phyloP scores from a whole-genome alignment of 495 filamentous ascomycete genomes.

The Cenococcum geophilum region DNA sequence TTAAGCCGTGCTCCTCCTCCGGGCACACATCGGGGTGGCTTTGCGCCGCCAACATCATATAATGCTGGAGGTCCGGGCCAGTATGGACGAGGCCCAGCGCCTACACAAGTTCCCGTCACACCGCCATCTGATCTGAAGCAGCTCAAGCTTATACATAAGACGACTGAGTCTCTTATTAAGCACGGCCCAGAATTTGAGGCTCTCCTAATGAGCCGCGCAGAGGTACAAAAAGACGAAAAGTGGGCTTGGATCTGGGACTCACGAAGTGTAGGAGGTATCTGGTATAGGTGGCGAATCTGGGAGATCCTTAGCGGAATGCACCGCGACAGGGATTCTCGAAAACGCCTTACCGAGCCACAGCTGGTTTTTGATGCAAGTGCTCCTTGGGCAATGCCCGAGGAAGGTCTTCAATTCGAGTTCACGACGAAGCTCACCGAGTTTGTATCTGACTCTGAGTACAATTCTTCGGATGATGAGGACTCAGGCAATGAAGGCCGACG shows the following conservation, averaged over 20 bases:
- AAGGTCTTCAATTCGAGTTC: conserved; percentile 64
- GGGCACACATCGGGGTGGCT: conserved; percentile 52
- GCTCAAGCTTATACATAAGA: conserved; percentile 80
- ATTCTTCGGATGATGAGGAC: conserved; percentile 82
- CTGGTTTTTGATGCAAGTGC: conserved; percentile 63
- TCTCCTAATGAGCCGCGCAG: conserved; percentile 75
- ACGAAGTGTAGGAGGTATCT: conserved; percentile 61
- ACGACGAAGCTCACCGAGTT: conserved; percentile 67
- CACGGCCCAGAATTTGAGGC: conserved; percentile 89
- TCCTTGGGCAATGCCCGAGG: conserved; percentile 64
- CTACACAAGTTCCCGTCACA: conserved; percentile 65
- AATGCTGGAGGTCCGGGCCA: conserved; percentile 34
- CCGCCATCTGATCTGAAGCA: conserved; percentile 73
- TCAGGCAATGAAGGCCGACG: conserved; percentile 67
- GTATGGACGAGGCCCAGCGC: conserved; percentile 37
- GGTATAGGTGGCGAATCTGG: conserved; percentile 85
- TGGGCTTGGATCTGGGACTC: conserved; percentile 96
- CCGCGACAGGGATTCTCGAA: conserved; percentile 28
- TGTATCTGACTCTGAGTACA: conserved; percentile 74
- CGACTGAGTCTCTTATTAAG: conserved; percentile 68
- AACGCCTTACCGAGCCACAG: conserved; percentile 2
- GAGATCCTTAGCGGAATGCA: conserved; percentile 61
- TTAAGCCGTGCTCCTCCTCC: conserved; percentile 54
- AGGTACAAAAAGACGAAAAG: conserved; percentile 75
- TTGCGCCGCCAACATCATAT: conserved; percentile 76